Evolutionary conservation across 2,329 filamentous ascomycete species (phyloP).

Genomic region (Dendryphion nanum): DNA sequence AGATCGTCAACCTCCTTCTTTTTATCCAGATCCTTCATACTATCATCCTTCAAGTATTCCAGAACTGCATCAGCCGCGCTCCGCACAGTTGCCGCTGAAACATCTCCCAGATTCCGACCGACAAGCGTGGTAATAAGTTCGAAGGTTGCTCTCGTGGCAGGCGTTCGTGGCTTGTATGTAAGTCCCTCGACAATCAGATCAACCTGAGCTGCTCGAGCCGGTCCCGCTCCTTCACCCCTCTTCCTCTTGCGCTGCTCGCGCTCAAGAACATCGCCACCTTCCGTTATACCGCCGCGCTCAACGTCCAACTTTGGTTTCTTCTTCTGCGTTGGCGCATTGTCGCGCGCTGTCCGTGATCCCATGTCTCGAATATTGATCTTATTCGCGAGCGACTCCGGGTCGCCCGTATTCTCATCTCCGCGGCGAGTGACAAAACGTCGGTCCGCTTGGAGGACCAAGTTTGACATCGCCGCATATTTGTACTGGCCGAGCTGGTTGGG

Average conservation of each 20-base stretch:
- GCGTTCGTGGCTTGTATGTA: conserved; percentile 85
- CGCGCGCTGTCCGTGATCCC: conserved; percentile 79
- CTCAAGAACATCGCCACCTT: conserved; percentile 79
- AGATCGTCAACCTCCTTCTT: conserved; percentile 97
- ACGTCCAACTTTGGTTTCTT: conserved; percentile 67
- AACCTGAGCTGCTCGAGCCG: conserved; percentile 77
- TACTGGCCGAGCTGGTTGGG: conserved; percentile 73
- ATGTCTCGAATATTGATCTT: conserved; percentile 93
- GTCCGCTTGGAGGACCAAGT: conserved; percentile 99
- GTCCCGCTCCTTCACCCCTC: conserved; percentile 63
- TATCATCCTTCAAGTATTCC: conserved; percentile 91
- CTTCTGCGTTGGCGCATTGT: conserved; percentile 74
- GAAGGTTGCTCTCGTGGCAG: conserved; percentile 88
- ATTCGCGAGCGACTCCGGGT: conserved; percentile 94
- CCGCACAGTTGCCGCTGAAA: conserved; percentile 84
- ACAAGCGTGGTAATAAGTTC: conserved; percentile 92
- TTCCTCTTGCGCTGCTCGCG: conserved; percentile 86
- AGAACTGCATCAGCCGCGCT: conserved; percentile 91
- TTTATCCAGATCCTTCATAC: conserved; percentile 95
- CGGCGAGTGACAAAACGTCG: conserved; percentile 90
- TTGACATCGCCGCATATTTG: conserved; percentile 99
- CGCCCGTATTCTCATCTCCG: conserved; percentile 91
- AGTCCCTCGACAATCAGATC: conserved; percentile 90
- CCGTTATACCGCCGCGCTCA: conserved; percentile 71
- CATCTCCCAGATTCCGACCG: conserved; percentile 84